Evolutionary conservation across 2,329 filamentous ascomycete species (phyloP), one percentile per base, ranked within the genome.

Genomic region (Beauveria caledonica): DNA sequence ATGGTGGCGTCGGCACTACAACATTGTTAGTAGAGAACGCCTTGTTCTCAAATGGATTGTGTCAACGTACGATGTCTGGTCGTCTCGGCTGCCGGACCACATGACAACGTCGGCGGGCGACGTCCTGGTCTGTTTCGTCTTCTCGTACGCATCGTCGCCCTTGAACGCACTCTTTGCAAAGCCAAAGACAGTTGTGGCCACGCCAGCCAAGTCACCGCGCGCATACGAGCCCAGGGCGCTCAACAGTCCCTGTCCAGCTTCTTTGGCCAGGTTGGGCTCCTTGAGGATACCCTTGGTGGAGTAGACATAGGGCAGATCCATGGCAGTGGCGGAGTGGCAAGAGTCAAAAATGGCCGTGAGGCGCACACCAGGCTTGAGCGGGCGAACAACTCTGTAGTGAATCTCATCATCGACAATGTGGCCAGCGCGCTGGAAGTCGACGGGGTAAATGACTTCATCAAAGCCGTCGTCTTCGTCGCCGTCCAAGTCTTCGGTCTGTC

Each of bases 81-180:
- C 85, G 71, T 99, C 94, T 76, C 96, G 97, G 77, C 90, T 95
- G 61, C 94, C 94, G 63, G 90, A 96, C 89, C 92, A 96, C 90
- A 97, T 96, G 71, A 99, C 85, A 36, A 99, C 94, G 74, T 99
- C 94, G 45, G 94, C 94, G 1, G 92, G 88, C 59, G 89, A 94
- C 17, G 94, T 97, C 78, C 95, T 95, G 46, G 93, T 97, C 66
- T 88, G 83, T 71, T 90, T 81, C 64, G 92, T 90, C 72, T 86
- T 86, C 75, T 95, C 83, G 73, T 92, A 87, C 19, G 87, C 87
- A 40, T 88, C 85, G 66, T 94, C 86, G 66, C 92, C 92, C 62
- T 78, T 83, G 23, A 90, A 88, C 19, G 91, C 92, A 71, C 92
- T 89, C 80, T 97, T 97, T 75, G 95, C 86, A 69, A 97, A 84